Evolutionary conservation across 2,329 filamentous ascomycete species (phyloP).

Genomic region (Beauveria asiatica): DNA sequence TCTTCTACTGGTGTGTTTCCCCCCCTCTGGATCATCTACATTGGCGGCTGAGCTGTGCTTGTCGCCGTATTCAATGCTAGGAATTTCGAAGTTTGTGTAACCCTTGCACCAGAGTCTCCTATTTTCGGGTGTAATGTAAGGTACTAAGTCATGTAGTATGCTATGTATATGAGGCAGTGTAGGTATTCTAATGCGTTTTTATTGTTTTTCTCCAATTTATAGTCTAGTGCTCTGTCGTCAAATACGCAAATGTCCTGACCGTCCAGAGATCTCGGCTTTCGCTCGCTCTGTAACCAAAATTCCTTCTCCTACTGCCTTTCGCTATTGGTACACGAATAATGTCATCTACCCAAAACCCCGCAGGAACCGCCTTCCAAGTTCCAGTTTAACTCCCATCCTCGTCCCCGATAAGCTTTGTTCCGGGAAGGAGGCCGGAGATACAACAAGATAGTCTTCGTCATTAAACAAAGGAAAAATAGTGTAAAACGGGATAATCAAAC

Average conservation of each 20-base stretch:
- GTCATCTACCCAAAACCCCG: constrained; percentile 9
- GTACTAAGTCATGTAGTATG: neutral
- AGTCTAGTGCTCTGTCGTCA: constrained; percentile 1
- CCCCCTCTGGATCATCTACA: neutral
- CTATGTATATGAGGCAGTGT: neutral
- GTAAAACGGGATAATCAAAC: constrained; percentile 10
- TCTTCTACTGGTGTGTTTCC: neutral
- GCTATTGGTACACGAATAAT: constrained; percentile 10
- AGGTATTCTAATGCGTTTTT: constrained; percentile 10
- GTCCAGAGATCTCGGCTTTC: neutral
- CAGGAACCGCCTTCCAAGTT: neutral
- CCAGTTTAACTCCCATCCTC: neutral
- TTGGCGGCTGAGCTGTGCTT: constrained; percentile 1
- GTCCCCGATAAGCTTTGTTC: neutral
- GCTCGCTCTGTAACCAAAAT: neutral
- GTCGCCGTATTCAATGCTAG: neutral
- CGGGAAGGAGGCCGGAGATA: neutral
- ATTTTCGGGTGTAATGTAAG: neutral
- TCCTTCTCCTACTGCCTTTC: constrained; percentile 2
- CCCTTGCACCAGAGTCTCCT: neutral
- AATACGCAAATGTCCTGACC: neutral
- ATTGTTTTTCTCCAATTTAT: constrained; percentile 1
- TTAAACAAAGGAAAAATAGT: constrained; percentile 6
- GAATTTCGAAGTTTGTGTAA: neutral
- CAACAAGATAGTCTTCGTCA: neutral